Conservation (phyloP, 2,329 filamentous ascomycete species). For the Fusarium staphyleae region DNA sequence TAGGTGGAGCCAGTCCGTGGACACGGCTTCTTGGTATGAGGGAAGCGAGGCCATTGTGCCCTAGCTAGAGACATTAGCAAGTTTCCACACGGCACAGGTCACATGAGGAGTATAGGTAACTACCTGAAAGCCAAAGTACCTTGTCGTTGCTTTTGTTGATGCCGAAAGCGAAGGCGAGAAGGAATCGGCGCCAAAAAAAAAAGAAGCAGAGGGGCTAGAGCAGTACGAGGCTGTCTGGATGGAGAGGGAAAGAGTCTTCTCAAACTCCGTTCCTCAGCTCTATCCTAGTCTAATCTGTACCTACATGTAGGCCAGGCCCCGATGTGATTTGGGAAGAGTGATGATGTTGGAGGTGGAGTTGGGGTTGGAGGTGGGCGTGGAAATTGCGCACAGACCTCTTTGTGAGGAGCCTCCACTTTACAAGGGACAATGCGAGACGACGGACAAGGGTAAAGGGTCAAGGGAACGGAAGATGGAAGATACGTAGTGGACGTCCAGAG, state of each 20-base stretch:
- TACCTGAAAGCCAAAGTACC: no score
- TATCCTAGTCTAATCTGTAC: no score
- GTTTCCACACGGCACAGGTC: neutral
- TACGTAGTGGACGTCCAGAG: neutral
- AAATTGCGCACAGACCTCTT: constrained; percentile 15
- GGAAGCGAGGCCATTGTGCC: constrained; percentile 50
- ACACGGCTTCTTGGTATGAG: constrained; percentile 60
- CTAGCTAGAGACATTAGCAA: neutral
- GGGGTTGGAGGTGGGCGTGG: neutral
- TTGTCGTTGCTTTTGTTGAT: no score
- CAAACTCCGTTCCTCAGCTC: constrained; percentile 22
- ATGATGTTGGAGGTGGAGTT: neutral
- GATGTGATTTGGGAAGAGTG: constrained; percentile 11
- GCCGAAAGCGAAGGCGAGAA: neutral
- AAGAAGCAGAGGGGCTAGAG: neutral
- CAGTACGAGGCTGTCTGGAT: neutral
- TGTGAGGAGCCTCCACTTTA: constrained; percentile 6
- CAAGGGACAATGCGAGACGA: neutral
- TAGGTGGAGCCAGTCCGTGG: constrained; percentile 57
- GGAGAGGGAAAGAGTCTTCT: neutral
- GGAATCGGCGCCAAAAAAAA: neutral
- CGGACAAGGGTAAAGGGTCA: neutral
- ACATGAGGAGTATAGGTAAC: no score
- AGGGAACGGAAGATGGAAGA: neutral
- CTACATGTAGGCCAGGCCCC: neutral